Evolutionary conservation across 768 basidiomycete species (phyloP).

Genomic region (Sistotremastrum suecicum): DNA sequence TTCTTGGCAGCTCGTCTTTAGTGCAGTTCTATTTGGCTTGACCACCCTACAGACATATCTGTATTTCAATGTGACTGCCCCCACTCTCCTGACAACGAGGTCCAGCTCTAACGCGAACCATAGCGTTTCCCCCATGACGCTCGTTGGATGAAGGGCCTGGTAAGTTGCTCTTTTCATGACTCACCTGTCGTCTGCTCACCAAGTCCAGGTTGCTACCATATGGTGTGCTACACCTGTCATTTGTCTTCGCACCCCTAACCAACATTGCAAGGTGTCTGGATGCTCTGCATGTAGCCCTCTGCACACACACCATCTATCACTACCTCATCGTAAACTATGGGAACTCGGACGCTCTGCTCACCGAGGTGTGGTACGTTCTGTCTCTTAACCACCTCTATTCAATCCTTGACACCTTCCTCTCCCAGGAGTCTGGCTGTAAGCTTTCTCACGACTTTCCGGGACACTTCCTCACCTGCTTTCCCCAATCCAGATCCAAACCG

Average conservation of each 20-base stretch:
- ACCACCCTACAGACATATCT: too few relatives aligned
- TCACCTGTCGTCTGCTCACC: neutral
- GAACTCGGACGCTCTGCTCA: slow-evolving; percentile 21
- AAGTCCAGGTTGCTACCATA: neutral
- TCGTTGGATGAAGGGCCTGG: slow-evolving; percentile 25
- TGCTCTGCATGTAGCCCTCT: slow-evolving; percentile 29
- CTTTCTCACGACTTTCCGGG: too few relatives aligned
- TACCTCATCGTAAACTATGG: slow-evolving; percentile 32
- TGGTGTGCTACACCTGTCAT: neutral
- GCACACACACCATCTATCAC: slow-evolving; percentile 32
- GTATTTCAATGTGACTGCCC: too few relatives aligned
- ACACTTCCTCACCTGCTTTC: neutral
- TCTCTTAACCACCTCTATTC: neutral
- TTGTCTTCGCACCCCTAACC: neutral
- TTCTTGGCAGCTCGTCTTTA: too few relatives aligned
- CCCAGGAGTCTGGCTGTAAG: slow-evolving; percentile 11
- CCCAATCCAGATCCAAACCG: slow-evolving; percentile 31
- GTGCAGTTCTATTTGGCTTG: too few relatives aligned
- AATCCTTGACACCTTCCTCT: neutral
- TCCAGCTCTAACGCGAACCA: too few relatives aligned
- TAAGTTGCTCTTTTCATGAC: slow-evolving; percentile 8
- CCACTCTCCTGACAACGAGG: too few relatives aligned
- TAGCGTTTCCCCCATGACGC: slow-evolving; percentile 24
- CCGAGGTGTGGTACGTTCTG: slow-evolving; percentile 25
- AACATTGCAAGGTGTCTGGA: slow-evolving; percentile 22